phyloP scores from a whole-genome alignment of 2,329 filamentous ascomycete genomes.

The Macrophomina tecta region DNA sequence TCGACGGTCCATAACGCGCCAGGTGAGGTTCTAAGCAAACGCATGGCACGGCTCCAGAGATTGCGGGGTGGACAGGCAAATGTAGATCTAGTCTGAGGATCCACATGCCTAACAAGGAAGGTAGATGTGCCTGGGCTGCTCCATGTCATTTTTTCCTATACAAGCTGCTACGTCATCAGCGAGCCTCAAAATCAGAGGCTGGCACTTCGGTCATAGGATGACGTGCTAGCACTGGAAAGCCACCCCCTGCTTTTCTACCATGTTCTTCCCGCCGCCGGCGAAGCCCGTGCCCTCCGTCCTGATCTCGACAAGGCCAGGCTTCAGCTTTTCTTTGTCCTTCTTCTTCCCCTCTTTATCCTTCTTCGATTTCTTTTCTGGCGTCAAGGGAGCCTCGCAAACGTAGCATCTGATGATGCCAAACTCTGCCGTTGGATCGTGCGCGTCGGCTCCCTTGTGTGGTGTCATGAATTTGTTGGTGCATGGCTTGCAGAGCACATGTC shows the following conservation, averaged over 20 bases:
- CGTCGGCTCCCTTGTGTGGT: slow-evolving; percentile 53
- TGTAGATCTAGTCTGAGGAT: slow-evolving; percentile 4
- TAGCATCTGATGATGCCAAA: slow-evolving; percentile 69
- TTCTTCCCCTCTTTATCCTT: slow-evolving; percentile 82
- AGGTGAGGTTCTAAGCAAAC: background rate
- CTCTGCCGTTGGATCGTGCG: slow-evolving; percentile 64
- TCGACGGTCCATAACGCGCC: background rate
- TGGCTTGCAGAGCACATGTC: slow-evolving; percentile 86
- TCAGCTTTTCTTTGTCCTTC: slow-evolving; percentile 73
- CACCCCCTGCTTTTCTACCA: slow-evolving; percentile 78
- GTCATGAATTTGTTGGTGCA: slow-evolving; percentile 84
- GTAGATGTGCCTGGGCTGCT: slow-evolving; percentile 17
- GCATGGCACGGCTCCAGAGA: background rate
- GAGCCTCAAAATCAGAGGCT: background rate
- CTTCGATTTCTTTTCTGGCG: slow-evolving; percentile 53
- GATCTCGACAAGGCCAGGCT: slow-evolving; percentile 75
- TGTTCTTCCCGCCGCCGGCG: slow-evolving; percentile 81
- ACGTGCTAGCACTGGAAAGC: slow-evolving; percentile 75
- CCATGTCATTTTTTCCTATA: background rate
- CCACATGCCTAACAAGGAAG: slow-evolving; percentile 18
- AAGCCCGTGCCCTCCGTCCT: slow-evolving; percentile 94
- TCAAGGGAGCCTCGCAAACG: slow-evolving; percentile 84
- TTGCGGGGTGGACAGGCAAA: background rate
- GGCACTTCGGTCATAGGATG: background rate
- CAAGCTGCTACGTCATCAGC: slow-evolving; percentile 3